Evolutionary conservation across 306 rosid species (phyloP).

Genomic region (Citrullus amarus): DNA sequence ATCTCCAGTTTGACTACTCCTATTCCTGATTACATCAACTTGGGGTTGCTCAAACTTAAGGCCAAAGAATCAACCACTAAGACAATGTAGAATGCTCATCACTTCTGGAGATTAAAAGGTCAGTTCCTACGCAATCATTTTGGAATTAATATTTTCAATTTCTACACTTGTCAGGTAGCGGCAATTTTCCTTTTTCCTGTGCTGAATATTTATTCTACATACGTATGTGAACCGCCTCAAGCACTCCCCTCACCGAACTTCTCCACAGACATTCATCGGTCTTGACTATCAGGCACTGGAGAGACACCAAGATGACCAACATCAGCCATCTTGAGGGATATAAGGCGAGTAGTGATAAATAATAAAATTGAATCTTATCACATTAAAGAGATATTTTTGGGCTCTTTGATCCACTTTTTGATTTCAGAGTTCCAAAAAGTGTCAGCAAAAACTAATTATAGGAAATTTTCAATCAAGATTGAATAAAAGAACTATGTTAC

Average conservation of each 20-base stretch:
- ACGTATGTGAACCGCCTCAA: background rate
- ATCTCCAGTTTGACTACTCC: background rate
- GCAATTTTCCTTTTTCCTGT: no score
- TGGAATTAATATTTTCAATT: background rate
- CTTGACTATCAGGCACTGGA: background rate
- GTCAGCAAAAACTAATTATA: background rate
- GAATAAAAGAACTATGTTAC: background rate
- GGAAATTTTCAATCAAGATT: background rate
- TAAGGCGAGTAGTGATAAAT: background rate
- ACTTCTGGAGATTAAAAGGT: background rate
- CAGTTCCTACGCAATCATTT: background rate
- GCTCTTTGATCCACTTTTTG: background rate
- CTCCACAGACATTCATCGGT: background rate
- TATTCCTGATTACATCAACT: slow-evolving; percentile 3
- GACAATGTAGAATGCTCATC: background rate
- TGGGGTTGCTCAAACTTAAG: background rate
- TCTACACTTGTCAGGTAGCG: background rate
- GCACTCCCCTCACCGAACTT: background rate
- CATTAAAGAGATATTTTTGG: background rate
- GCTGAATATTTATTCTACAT: background rate
- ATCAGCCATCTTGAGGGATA: background rate
- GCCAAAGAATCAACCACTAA: background rate
- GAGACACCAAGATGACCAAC: background rate
- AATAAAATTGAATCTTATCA: background rate
- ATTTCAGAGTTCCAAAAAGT: background rate